Evolutionary conservation across 176 grass and related monocot species (phyloP), one percentile per base, ranked within the genome.

Genomic region (Hyparrhenia diplandra): DNA sequence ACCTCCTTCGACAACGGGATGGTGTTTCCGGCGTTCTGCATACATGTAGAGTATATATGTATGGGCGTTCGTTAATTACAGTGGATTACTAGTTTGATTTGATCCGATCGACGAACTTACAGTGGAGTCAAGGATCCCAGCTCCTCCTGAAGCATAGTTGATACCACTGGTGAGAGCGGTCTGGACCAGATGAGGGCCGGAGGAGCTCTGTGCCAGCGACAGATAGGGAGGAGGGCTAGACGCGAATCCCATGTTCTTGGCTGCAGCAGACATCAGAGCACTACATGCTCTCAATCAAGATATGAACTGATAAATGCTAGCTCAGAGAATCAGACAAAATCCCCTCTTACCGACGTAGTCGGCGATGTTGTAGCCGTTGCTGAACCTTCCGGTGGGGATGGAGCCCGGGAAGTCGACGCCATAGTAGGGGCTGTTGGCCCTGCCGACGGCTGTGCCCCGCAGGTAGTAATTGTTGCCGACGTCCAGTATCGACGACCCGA

Each of bases 141-240:
- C 67, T 67, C 85, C 89, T n/a, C 29, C 89, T 0, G 89, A 91
- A 34, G 89, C 89, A 13, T 88, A 91, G 85, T 41, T 91, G 37
- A 88, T 73, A 0, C 89, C 85, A 12, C 2, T n/a, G 2, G 21
- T 6, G 39, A 91, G 77, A 29, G 75, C 80, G 21, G 25, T 60
- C 8, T 8, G 24, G 18, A 69, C 52, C 7, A 78, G 29, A n/a
- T n/a, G n/a, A 30, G 2, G 25, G 58, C 6, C 4, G 27, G 51
- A 55, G 23, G 21, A 46, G 62, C 10, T 14, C 28, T 18, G 9
- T 7, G 18, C 10, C 61, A 85, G 21, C 24, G 85, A 82, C 43
- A 85, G 65, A 8, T 82, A 85, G 0, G 85, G 31, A 21, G 89
- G 85, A 28, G 85, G 89, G 76, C 89, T 82, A 8, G 13, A 37